phyloP scores from a whole-genome alignment of 2,329 filamentous ascomycete genomes.

The Orbilia blumenaviensis region DNA sequence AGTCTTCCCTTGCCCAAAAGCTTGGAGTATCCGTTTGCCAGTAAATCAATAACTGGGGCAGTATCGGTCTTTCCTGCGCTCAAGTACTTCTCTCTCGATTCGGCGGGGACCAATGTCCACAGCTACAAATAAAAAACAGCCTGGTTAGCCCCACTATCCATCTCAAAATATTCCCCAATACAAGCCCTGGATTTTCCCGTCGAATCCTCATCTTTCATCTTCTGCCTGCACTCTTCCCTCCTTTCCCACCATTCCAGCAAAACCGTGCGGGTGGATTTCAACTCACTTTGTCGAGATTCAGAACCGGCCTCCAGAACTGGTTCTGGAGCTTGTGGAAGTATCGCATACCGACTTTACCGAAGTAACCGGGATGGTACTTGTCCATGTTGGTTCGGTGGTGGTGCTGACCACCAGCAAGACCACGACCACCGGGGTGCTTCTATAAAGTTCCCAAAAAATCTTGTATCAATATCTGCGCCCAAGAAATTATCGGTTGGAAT shows the following conservation, averaged over 20 bases:
- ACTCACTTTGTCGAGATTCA: slow-evolving; percentile 97
- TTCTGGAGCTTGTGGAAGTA: slow-evolving; percentile 96
- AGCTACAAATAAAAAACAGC: slow-evolving; percentile 68
- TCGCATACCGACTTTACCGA: slow-evolving; percentile 94
- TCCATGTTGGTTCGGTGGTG: slow-evolving; percentile 94
- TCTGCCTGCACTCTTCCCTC: background rate
- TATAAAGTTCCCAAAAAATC: slow-evolving; percentile 2
- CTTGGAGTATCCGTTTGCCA: slow-evolving; percentile 97
- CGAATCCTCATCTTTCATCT: background rate
- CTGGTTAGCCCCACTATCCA: slow-evolving; percentile 5
- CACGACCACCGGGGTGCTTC: slow-evolving; percentile 74
- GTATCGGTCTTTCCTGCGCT: slow-evolving; percentile 79
- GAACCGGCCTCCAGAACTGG: slow-evolving; percentile 97
- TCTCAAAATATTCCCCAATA: background rate
- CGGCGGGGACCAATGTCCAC: slow-evolving; percentile 90
- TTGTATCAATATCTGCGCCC: slow-evolving; percentile 1
- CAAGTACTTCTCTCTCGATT: slow-evolving; percentile 93
- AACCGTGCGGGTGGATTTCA: slow-evolving; percentile 20
- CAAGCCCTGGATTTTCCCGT: background rate
- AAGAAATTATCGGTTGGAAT: background rate
- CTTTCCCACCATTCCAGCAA: slow-evolving; percentile 13
- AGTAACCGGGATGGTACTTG: slow-evolving; percentile 99
- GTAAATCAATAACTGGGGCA: slow-evolving; percentile 96
- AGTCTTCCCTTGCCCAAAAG: slow-evolving; percentile 98
- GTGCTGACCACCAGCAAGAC: slow-evolving; percentile 98